Evolutionary conservation across 805 yeast genomes (phyloP).

Genomic region (Kluyveromyces dobzhanskii): DNA sequence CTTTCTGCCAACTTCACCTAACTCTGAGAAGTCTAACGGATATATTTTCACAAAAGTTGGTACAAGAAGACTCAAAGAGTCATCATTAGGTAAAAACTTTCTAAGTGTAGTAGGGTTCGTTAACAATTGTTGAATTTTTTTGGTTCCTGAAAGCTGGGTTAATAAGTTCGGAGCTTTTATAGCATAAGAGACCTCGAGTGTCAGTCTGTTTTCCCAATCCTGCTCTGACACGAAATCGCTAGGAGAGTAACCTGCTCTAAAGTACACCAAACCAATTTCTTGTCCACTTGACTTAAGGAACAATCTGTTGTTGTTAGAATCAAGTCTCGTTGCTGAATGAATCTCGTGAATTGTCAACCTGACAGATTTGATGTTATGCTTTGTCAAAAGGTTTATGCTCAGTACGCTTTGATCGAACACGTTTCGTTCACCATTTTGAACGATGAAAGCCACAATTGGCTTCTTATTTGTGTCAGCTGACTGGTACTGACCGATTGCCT

Average conservation of each 20-base stretch:
- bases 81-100: conserved; percentile 33
- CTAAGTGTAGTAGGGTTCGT: conserved; percentile 45
- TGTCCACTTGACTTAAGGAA: conserved; percentile 45
- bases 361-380: conserved; percentile 49
- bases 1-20: conserved; percentile 54
- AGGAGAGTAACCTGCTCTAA: conserved; percentile 84
- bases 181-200: conserved; percentile 67
- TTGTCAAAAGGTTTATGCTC: conserved; percentile 57
- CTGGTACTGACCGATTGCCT: conserved; percentile 52
- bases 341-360: conserved; percentile 64
- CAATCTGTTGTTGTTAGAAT: conserved; percentile 37
- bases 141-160: conserved; percentile 88
- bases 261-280: conserved; percentile 84
- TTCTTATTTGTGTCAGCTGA: conserved; percentile 20
- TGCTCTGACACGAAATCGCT: conserved; percentile 56
- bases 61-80: conserved; percentile 25
- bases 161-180: conserved; percentile 86
- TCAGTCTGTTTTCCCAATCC: conserved; percentile 72
- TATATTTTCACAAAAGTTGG: conserved; percentile 76
- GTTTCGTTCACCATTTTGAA: conserved; percentile 81
- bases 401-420: conserved; percentile 84
- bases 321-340: conserved; percentile 34
- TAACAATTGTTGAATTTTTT: conserved; percentile 85
- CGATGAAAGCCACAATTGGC: conserved; percentile 63
- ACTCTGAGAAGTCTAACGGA: conserved; percentile 68